These are phyloP conservation scores for Syzygium jambos DNA, from an alignment of 345 rosid species.

Conservation along the genomic window DNA sequence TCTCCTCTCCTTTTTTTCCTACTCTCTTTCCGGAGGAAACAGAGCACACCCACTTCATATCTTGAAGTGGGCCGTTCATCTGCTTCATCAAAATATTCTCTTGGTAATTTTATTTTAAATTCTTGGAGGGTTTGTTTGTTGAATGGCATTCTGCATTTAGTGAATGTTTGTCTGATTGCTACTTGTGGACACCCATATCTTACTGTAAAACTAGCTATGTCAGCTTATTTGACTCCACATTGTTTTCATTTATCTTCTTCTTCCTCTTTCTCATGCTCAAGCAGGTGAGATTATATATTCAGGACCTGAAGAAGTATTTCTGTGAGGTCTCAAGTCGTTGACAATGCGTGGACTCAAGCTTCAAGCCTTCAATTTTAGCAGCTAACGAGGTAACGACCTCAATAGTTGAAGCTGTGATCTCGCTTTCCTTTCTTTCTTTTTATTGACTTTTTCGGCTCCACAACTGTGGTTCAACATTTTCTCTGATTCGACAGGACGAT, in stretches of 20 bases:
- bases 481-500: neutral
- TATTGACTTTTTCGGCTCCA: neutral
- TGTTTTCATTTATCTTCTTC: neutral
- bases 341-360: constrained; percentile 1
- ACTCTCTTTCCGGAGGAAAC: too few species aligned
- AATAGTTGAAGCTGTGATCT: neutral
- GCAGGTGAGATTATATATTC: neutral
- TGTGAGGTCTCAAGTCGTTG: neutral
- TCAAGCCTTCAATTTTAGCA: neutral
- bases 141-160: neutral
- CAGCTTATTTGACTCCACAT: constrained; percentile 11
- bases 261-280: neutral
- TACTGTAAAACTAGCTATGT: constrained; percentile 1
- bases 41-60: constrained; percentile 5
- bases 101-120: neutral
- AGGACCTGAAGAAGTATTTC: neutral
- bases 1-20: neutral
- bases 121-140: neutral
- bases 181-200: neutral
- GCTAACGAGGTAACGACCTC: constrained; percentile 8
- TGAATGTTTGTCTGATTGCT: constrained; percentile 11
- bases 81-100: neutral
- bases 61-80: constrained; percentile 4
- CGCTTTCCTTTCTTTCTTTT: neutral
- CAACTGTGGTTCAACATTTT: neutral